phyloP scores from a whole-genome alignment of 139 green algal species.

The Picochlorum sp. region DNA sequence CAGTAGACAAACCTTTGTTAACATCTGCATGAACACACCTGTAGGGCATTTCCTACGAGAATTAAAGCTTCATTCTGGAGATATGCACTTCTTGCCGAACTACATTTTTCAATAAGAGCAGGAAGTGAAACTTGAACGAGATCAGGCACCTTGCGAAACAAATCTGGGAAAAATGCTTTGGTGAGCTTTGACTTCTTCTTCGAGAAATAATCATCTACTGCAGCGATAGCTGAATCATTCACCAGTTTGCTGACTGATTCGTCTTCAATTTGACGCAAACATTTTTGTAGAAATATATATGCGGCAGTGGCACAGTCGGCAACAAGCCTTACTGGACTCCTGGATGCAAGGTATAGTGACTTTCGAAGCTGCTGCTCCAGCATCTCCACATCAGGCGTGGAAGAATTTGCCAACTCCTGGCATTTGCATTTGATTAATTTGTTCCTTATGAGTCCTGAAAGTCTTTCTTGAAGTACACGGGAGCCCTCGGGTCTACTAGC shows the following conservation, averaged over 20 bases:
- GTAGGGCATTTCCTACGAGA: conserved; percentile 20
- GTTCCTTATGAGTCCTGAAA: conserved; percentile 31
- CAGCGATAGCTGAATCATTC: conserved; percentile 13
- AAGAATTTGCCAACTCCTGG: conserved; percentile 1
- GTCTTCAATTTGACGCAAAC: conserved; percentile 3
- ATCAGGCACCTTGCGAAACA: conserved; percentile 21
- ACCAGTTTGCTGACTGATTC: background rate
- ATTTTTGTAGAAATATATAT: conserved; percentile 29
- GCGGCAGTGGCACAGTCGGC: conserved; percentile 12
- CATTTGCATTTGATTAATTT: conserved; percentile 27
- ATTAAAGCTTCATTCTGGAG: conserved; percentile 22
- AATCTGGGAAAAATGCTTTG: conserved; percentile 17
- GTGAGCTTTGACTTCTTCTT: conserved; percentile 52
- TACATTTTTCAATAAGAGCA: conserved; percentile 2
- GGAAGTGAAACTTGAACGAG: conserved; percentile 9
- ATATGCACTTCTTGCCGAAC: conserved; percentile 24
- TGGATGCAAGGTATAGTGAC: conserved; percentile 46
- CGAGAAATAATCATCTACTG: conserved; percentile 35
- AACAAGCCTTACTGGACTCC: conserved; percentile 25
- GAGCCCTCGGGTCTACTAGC: conserved; percentile 20
- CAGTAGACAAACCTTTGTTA: no score
- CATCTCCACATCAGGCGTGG: background rate
- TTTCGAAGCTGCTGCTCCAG: conserved; percentile 17
- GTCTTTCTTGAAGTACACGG: conserved; percentile 38
- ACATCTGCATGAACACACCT: background rate